These are phyloP conservation scores for Schizonepeta tenuifolia DNA, from an alignment of 257 asterid genomes.

Conservation along the genomic window DNA sequence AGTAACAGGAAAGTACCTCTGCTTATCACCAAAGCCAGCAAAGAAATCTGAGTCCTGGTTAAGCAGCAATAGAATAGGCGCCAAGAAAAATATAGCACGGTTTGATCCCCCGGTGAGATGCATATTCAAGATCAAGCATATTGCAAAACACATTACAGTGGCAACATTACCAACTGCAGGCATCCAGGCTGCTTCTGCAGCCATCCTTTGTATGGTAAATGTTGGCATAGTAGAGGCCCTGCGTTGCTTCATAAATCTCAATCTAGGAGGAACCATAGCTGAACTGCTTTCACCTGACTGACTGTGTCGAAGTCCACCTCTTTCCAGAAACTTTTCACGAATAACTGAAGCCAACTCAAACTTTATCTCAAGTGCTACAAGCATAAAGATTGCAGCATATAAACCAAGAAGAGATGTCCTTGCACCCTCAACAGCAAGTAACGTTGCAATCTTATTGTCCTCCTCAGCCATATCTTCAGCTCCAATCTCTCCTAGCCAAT, in stretches of 20 bases:
- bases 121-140: conserved; percentile 85
- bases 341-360: conserved; percentile 91
- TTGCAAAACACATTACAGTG: conserved; percentile 83
- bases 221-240: conserved; percentile 72
- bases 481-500: conserved; percentile 55
- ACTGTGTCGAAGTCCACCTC: conserved; percentile 72
- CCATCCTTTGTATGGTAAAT: conserved; percentile 77
- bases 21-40: conserved; percentile 96
- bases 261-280: conserved; percentile 72
- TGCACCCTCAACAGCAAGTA: conserved; percentile 95
- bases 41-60: conserved; percentile 95
- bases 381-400: conserved; percentile 94
- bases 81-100: conserved; percentile 91
- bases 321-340: conserved; percentile 68
- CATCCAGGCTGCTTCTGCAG: conserved; percentile 99
- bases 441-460: conserved; percentile 74
- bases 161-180: conserved; percentile 99
- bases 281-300: conserved; percentile 74
- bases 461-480: conserved; percentile 64
- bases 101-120: conserved; percentile 93
- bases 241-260: conserved; percentile 96
- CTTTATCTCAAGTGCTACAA: conserved; percentile 94
- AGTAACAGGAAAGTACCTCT: conserved; percentile 93
- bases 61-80: conserved; percentile 83
- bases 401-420: conserved; percentile 93